Evolutionary conservation across 306 rosid species (phyloP).

Genomic region (Oemleria cerasiformis): DNA sequence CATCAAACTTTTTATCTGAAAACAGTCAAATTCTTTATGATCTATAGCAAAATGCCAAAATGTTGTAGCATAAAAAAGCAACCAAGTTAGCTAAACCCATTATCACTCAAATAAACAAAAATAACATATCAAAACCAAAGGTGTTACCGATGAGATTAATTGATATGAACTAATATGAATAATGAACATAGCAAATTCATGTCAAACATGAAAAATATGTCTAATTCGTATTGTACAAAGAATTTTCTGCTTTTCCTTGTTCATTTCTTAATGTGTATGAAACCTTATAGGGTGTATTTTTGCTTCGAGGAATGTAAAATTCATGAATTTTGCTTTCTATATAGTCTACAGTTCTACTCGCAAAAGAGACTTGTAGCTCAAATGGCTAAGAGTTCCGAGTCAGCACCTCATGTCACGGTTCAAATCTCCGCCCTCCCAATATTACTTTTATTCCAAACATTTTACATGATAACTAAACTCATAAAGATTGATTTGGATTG

Average conservation of each 20-base stretch:
- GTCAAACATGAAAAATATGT: not conserved
- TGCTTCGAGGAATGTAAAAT: not conserved
- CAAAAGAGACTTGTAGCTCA: no score
- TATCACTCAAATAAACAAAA: not conserved
- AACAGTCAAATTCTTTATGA: not conserved
- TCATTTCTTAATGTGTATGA: not conserved
- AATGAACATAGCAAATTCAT: not conserved
- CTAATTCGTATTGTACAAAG: not conserved
- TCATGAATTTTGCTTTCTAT: not conserved
- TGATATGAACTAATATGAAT: not conserved
- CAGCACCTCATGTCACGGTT: no score
- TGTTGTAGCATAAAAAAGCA: not conserved
- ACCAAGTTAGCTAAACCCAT: not conserved
- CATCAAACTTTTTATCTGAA: not conserved
- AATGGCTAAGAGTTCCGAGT: no score
- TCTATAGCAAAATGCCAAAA: not conserved
- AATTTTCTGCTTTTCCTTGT: not conserved
- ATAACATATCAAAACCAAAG: no score
- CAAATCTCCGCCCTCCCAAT: no score
- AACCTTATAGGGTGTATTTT: no score
- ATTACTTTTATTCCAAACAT: no score
- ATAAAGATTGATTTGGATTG: not conserved
- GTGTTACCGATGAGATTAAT: no score
- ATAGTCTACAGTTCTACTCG: not conserved
- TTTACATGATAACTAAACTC: not conserved